Percentiles rank a stretch among this genome's conserved stretches.
Conservation (phyloP, 768 basidiomycete species). For the Glaciozyma antarctica region DNA sequence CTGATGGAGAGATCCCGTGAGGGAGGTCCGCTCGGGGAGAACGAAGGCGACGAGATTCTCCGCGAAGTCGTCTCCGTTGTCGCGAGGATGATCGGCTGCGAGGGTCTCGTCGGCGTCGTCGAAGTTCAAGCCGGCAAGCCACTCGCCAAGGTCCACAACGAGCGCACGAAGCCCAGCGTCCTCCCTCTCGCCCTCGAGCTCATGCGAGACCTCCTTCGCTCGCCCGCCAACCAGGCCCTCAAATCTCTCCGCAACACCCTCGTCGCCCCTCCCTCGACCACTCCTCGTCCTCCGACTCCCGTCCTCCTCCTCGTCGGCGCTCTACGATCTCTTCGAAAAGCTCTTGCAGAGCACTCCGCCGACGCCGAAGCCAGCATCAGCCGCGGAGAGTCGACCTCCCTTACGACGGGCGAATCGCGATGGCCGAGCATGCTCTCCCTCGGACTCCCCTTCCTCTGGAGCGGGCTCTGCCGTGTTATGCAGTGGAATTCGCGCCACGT, state of each 20-base stretch:
- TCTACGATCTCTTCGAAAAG: conserved; percentile 30
- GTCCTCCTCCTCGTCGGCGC: conserved; percentile 33
- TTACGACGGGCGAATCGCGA: conserved; percentile 15
- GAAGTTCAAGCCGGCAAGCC: conserved; percentile 20
- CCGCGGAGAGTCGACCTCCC: neutral
- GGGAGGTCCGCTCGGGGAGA: neutral
- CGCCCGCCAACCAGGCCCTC: conserved; percentile 35
- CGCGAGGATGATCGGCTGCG: conserved; percentile 32
- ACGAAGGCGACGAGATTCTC: conserved; percentile 29
- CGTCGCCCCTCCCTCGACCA: conserved; percentile 14
- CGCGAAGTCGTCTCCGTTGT: conserved; percentile 33
- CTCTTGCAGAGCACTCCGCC: conserved; percentile 29
- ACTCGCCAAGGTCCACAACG: conserved; percentile 8
- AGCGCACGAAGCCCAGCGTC: conserved; percentile 6
- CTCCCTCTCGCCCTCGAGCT: conserved; percentile 32
- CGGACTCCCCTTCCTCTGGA: conserved; percentile 33
- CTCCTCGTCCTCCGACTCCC: conserved; percentile 7
- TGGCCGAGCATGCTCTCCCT: conserved; percentile 32
- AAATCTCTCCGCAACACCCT: conserved; percentile 30
- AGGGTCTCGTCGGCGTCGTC: conserved; percentile 32
- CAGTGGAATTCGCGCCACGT: conserved; percentile 29
- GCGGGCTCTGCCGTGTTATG: conserved; percentile 29
- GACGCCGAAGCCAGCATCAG: conserved; percentile 18
- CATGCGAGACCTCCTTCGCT: conserved; percentile 35
- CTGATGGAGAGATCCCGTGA: neutral